Evolutionary conservation across 2,329 filamentous ascomycete genomes (phyloP).

Genomic region (Venturia carpophila): DNA sequence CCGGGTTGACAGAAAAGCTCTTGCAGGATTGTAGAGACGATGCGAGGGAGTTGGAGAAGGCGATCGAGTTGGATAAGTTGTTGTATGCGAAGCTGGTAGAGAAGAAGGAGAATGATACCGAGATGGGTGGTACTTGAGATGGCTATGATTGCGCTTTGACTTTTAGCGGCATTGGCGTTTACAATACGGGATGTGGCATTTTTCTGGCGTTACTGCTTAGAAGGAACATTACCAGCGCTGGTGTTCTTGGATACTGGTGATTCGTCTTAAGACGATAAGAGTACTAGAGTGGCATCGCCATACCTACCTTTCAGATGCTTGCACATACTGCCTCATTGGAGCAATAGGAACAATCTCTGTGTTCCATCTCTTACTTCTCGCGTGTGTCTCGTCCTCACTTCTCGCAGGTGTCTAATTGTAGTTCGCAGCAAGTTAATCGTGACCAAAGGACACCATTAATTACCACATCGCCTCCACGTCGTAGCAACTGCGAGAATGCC

Average conservation of each 20-base stretch:
- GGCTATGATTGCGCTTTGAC: background rate
- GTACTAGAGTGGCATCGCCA: background rate
- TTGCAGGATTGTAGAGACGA: constrained; percentile 68
- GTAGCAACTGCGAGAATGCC: too few species aligned
- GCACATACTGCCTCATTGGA: background rate
- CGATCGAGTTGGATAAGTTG: constrained; percentile 34
- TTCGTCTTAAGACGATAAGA: background rate
- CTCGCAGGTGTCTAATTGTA: background rate
- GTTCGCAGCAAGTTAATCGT: background rate
- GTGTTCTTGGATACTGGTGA: background rate
- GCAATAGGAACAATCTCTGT: background rate
- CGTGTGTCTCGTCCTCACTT: background rate
- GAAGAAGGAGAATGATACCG: background rate
- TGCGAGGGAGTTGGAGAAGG: constrained; percentile 44
- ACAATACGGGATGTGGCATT: background rate
- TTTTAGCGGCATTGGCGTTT: background rate
- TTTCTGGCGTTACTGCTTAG: background rate
- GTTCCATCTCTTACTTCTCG: background rate
- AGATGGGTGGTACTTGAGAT: constrained; percentile 4
- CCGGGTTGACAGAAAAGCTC: constrained; percentile 70
- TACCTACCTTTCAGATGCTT: background rate
- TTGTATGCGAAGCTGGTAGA: background rate
- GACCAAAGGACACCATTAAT: too few species aligned
- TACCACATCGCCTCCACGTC: too few species aligned
- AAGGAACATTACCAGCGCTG: background rate